Evolutionary conservation across 2,329 filamentous ascomycete genomes (phyloP), one percentile per base, ranked within the genome.

Genomic region (Sporothrix dimorphospora): DNA sequence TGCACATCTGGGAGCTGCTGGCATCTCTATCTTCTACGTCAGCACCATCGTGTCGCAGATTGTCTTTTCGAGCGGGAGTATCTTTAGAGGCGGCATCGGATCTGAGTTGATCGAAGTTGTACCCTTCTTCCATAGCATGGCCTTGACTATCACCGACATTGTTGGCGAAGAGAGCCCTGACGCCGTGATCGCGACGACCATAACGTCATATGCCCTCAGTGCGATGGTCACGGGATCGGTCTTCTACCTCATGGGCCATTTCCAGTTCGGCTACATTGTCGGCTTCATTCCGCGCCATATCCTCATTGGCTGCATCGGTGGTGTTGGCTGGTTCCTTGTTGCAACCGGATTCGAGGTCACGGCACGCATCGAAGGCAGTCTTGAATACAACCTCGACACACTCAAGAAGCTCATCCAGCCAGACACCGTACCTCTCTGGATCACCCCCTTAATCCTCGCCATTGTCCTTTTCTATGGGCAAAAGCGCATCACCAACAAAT

Each of bases 21-120:
- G 96, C 30, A 97, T 99, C 71, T 97, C 96, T 0, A 98, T 99
- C 82, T 99, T 98, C 83, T 99, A 98, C 80, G 93, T 99, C 76
- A 98, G 94, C 85, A 98, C 94, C 72, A 97, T 99, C 75, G 88
- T 98, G 53, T 92, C 96, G 0, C 96, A 99, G 79, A 81, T 99
- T 69, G 92, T 94, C 19, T 98, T 95, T 79, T 98, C 95, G 0
- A 86, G 87, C 24, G 92, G 94, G 0, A 98, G 94, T 78, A 90
- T 93, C 45, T 99, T 99, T 83, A 91, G 88, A 76, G 95, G 96
- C 19, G 94, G 93, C 3, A 90, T 99, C 73, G 96, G 96, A 5
- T 98, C 96, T 2, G 96, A 99, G 81, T 91, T 99, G 90, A 99
- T 98, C 76, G 96, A 99, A 82, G 95, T 98, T 0, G 95, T 99